These are phyloP conservation scores for Solanum corneliomulleri DNA, from an alignment of 257 asterid species.

Conservation along the genomic window DNA sequence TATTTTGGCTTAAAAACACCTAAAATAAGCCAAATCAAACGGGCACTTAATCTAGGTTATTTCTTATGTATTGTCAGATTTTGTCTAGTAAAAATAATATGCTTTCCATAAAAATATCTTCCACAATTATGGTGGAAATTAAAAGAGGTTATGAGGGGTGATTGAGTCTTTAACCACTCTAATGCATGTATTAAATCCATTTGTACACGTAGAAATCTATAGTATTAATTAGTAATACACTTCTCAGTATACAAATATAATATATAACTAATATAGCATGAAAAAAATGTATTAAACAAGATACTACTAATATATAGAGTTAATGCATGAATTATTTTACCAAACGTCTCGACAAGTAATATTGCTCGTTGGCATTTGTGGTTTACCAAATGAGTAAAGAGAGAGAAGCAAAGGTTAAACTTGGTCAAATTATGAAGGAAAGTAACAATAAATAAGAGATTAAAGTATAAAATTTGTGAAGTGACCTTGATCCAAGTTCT, in stretches of 20 bases:
- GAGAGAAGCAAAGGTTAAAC: neutral
- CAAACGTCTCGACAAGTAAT: neutral
- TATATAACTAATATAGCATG: neutral
- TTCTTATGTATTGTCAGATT: neutral
- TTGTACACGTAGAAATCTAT: neutral
- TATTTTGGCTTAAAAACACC: too few relatives aligned
- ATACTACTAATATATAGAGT: neutral
- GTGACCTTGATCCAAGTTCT: slow-evolving; percentile 59
- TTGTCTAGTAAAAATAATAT: neutral
- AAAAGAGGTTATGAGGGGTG: neutral
- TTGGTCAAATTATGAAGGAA: neutral
- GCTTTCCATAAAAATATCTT: neutral
- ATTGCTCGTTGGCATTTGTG: neutral
- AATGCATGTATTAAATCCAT: neutral
- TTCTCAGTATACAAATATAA: neutral
- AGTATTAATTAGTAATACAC: neutral
- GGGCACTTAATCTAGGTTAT: too few relatives aligned
- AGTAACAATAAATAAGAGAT: neutral
- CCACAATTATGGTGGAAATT: neutral
- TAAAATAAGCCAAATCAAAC: too few relatives aligned
- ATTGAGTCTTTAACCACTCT: neutral
- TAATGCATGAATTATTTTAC: too few relatives aligned
- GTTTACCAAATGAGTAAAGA: neutral
- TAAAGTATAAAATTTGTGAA: neutral
- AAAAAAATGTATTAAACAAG: too few relatives aligned